Evolutionary conservation across 2,329 filamentous ascomycete species (phyloP), one percentile per base, ranked within the genome.

Genomic region (Bisporella sp.): DNA sequence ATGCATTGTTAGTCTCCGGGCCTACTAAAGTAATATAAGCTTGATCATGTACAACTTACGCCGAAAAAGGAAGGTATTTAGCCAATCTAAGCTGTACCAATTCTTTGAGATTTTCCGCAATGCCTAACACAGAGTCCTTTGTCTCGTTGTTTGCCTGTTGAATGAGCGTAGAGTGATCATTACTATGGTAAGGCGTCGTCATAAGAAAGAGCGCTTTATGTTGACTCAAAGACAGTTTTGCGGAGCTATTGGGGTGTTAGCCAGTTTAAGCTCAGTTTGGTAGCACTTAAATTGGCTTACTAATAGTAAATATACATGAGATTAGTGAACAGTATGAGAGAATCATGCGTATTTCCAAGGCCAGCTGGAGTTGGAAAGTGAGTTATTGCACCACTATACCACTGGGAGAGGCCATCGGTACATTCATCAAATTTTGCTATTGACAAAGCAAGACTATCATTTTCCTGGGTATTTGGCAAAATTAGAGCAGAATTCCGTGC

Each of bases 281-380:
- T 11, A 39, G 12, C 42, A 35, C 11, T 29, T 9, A 41, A 41
- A 39, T 39, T 9, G 1, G 63, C 72, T 57, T 64, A 77, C 72
- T 76, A 68, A 53, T 76, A 77, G 50, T 75, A 74, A 69, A 77
- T 75, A 52, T 73, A 74, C 58, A 75, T 72, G 54, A 76, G 57
- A 41, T 73, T 73, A 4, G 70, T 72, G 58, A 74, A 74, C 35
- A 73, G 49, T 7, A 71, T 68, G 8, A 72, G 65, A 1, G 71
- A 72, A 49, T 73, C 69, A 48, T 72, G 66, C 4, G 50, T 52
- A 13, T 52, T 58, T 4, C 62, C 62, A 8, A 50, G 12, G 5
- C 67, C 65, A 4, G 66, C 66, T 44, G 69, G 70, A 57, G 68
- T 62, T 11, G 70, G 70, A 39, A 71, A 72, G 29, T 64, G 61